Percentiles rank a stretch among this genome's conserved stretches.
These are phyloP conservation scores for Rhododendron ovatum DNA, from an alignment of 148 eudicot genomes.

Conservation along the genomic window DNA sequence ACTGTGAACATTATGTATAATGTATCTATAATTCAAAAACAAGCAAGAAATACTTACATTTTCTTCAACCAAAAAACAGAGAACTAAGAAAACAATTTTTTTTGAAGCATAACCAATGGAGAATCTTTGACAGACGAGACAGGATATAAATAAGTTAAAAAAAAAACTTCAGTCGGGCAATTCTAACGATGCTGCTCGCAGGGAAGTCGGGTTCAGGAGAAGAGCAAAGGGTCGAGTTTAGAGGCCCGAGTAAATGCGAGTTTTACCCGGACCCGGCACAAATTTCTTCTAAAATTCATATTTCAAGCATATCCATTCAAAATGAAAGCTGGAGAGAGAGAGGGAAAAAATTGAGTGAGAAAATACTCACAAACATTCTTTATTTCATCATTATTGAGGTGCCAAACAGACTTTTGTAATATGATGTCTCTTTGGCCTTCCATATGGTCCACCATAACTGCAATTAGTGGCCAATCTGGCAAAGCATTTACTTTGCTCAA, in stretches of 20 bases:
- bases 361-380: constrained; percentile 75
- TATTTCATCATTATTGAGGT: constrained; percentile 65
- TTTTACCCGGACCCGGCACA: background rate
- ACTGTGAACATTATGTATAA: constrained; percentile 73
- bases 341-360: background rate
- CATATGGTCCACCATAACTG: constrained; percentile 68
- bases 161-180: too few relatives aligned
- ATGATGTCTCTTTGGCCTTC: constrained; percentile 77
- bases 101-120: background rate
- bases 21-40: constrained; percentile 33
- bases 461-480: constrained; percentile 40
- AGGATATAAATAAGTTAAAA: background rate
- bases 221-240: background rate
- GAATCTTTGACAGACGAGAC: background rate
- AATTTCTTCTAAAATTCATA: background rate
- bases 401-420: constrained; percentile 73
- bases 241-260: background rate
- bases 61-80: background rate
- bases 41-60: background rate
- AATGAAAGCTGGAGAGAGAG: background rate
- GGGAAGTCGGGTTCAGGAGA: background rate
- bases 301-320: background rate
- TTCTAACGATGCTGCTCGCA: too few relatives aligned
- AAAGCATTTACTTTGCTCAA: constrained; percentile 38
- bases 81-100: background rate